Evolutionary conservation across 1,139 yeast species (phyloP).

Genomic region (Hemisphaericaspora xylanilytica): DNA sequence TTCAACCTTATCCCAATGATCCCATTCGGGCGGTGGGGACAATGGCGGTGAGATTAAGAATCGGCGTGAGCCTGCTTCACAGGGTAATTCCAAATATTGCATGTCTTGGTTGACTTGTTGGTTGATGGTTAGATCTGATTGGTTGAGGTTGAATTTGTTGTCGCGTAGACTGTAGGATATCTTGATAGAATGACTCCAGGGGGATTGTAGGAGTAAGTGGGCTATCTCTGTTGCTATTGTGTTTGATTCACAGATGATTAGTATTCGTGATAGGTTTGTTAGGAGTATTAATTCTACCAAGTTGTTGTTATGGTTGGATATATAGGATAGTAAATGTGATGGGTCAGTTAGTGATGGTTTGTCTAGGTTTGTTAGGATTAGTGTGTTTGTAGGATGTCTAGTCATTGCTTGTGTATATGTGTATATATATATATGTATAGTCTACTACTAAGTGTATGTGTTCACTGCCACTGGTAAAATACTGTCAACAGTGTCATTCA

Average conservation of each 20-base stretch:
- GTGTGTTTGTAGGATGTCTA: constrained; percentile 36
- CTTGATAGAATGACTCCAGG: constrained; percentile 18
- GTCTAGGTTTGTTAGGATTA: constrained; percentile 35
- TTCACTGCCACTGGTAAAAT: not conserved
- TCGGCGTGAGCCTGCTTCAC: constrained; percentile 37
- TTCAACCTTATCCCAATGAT: constrained; percentile 43
- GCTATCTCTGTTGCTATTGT: constrained; percentile 22
- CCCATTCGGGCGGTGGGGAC: constrained; percentile 50
- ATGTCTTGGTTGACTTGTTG: constrained; percentile 8
- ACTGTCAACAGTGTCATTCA: too few species aligned
- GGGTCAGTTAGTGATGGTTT: constrained; percentile 26
- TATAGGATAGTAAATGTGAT: constrained; percentile 20
- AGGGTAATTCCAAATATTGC: constrained; percentile 42
- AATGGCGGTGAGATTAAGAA: constrained; percentile 48
- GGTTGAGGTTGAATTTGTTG: constrained; percentile 20
- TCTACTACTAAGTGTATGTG: not conserved
- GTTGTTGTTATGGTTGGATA: constrained; percentile 23
- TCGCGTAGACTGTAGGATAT: constrained; percentile 37
- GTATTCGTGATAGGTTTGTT: constrained; percentile 33
- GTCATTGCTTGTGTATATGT: constrained; percentile 2
- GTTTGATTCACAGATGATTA: constrained; percentile 32
- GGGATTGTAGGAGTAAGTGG: constrained; percentile 15
- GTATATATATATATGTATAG: not conserved
- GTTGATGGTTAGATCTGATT: constrained; percentile 5
- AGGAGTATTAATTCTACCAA: constrained; percentile 38